These are phyloP conservation scores for Claviceps sp. DNA, from an alignment of 2,329 filamentous ascomycete genomes.

Conservation along the genomic window DNA sequence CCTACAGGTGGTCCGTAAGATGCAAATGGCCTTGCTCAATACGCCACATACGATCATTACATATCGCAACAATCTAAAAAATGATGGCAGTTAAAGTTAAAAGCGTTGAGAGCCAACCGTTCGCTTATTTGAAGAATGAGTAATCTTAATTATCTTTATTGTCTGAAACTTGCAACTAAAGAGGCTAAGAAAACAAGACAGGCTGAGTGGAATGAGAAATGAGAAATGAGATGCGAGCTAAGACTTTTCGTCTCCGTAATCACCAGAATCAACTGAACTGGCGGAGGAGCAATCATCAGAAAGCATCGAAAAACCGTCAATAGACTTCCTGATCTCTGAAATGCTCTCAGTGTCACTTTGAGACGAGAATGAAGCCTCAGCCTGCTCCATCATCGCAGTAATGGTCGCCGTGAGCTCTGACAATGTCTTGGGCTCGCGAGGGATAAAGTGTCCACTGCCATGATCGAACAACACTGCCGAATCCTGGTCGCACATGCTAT, in stretches of 20 bases:
- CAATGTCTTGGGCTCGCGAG: conserved; percentile 35
- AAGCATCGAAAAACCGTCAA: neutral
- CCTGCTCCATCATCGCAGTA: neutral
- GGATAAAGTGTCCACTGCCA: conserved; percentile 50
- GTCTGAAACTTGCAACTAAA: neutral
- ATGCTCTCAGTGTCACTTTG: neutral
- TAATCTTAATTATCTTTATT: neutral
- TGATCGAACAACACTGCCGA: conserved; percentile 49
- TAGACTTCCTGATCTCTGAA: neutral
- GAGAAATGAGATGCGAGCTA: neutral
- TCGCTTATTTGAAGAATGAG: neutral
- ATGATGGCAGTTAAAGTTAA: too few relatives aligned
- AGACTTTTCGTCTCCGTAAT: neutral
- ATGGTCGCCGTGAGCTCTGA: conserved; percentile 24
- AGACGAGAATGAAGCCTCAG: neutral
- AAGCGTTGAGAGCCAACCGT: too few relatives aligned
- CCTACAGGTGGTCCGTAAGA: too few relatives aligned
- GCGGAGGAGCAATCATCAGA: neutral
- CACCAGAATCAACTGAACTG: neutral
- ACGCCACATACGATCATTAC: too few relatives aligned
- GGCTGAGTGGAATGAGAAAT: neutral
- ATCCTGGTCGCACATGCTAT: conserved; percentile 47
- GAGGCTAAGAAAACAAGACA: neutral
- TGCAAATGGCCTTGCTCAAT: too few relatives aligned
- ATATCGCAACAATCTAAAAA: too few relatives aligned